These are phyloP conservation scores for Metschnikowia drakensbergensis DNA, from an alignment of 805 yeast species.

Conservation along the genomic window DNA sequence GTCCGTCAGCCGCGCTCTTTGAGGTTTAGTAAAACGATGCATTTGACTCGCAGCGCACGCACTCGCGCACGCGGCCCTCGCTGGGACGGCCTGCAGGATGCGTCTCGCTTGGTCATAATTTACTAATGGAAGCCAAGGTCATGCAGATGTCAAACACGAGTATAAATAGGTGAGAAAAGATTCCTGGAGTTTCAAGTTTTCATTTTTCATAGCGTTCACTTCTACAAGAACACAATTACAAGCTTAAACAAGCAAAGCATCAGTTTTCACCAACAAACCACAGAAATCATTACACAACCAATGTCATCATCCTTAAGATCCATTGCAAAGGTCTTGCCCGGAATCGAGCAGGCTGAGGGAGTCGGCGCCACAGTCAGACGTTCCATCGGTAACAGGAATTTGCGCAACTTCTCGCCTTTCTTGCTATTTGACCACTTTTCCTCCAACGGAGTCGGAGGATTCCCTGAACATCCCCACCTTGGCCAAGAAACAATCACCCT, in stretches of 20 bases:
- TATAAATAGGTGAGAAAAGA: background rate
- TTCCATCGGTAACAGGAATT: conserved; percentile 64
- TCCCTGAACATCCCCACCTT: conserved; percentile 81
- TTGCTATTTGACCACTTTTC: conserved; percentile 77
- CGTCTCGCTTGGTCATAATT: background rate
- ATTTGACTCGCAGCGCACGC: background rate
- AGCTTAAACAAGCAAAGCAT: background rate
- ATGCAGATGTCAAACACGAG: background rate
- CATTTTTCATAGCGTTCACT: background rate
- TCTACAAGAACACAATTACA: background rate
- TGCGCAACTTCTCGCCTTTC: conserved; percentile 79
- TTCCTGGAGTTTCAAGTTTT: background rate
- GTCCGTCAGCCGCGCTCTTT: background rate
- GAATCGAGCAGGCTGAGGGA: conserved; percentile 76
- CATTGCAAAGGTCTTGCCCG: conserved; percentile 35
- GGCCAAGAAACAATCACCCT: conserved; percentile 82
- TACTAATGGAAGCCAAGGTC: background rate
- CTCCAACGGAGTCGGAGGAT: conserved; percentile 63
- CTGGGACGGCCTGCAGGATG: background rate
- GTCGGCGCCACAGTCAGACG: conserved; percentile 85
- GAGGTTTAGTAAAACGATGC: conserved; percentile 1
- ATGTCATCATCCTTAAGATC: conserved; percentile 26
- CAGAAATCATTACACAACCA: background rate
- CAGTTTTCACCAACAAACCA: background rate
- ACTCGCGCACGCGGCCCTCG: background rate